phyloP scores from a whole-genome alignment of 2,329 filamentous ascomycete species.

The Pseudogymnoascus sp. region DNA sequence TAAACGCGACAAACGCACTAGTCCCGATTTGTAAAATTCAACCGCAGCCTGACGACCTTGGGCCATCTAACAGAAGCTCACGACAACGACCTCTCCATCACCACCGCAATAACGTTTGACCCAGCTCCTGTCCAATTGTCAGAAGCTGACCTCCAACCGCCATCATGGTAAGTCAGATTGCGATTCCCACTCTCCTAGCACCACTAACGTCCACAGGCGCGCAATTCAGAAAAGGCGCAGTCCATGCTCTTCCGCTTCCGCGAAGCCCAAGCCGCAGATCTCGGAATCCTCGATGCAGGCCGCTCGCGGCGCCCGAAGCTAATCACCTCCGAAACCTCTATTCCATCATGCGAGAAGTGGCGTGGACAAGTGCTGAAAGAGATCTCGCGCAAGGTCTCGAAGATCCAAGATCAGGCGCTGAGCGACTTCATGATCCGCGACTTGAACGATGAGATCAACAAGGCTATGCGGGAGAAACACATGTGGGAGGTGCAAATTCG shows the following conservation, averaged over 20 bases:
- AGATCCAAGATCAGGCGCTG: constrained; percentile 86
- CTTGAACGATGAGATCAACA: constrained; percentile 98
- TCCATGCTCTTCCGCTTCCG: constrained; percentile 99
- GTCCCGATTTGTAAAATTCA: constrained; percentile 9
- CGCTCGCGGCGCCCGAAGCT: constrained; percentile 83
- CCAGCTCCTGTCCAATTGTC: background rate
- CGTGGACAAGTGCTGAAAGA: constrained; percentile 95
- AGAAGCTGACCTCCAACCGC: constrained; percentile 10
- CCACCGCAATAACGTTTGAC: background rate
- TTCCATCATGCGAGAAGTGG: constrained; percentile 93
- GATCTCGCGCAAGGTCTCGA: constrained; percentile 91
- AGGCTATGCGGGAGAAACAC: constrained; percentile 97
- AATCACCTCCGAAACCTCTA: constrained; percentile 77
- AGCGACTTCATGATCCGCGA: constrained; percentile 96
- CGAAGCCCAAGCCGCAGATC: constrained; percentile 89
- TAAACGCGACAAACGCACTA: constrained; percentile 10
- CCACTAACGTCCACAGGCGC: constrained; percentile 53
- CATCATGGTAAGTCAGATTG: constrained; percentile 25
- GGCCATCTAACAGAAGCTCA: background rate
- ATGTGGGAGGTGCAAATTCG: constrained; percentile 98
- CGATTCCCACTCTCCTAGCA: background rate
- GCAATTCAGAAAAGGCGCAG: constrained; percentile 97
- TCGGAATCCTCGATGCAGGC: constrained; percentile 90
- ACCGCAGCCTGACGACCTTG: background rate
- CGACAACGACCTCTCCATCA: background rate